Percentiles rank a stretch among this genome's conserved stretches.
Evolutionary conservation across 208 protist species (phyloP).

Genomic region (Porcisia deanei): DNA sequence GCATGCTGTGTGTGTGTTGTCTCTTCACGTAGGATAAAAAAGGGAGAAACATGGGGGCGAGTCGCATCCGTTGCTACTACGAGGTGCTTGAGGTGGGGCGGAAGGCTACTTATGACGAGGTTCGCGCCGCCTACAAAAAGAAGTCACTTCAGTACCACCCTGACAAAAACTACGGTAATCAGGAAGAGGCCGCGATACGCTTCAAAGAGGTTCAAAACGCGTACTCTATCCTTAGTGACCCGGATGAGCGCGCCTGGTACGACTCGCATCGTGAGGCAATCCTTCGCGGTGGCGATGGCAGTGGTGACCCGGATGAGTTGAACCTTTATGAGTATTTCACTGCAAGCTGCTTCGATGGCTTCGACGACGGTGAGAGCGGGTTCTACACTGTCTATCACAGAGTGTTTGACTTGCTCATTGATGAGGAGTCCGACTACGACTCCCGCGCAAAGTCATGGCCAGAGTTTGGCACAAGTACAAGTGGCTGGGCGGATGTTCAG

Average conservation of each 20-base stretch:
- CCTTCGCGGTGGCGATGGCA: conserved; percentile 62
- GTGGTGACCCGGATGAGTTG: conserved; percentile 60
- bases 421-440: conserved; percentile 73
- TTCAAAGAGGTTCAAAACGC: conserved; percentile 93
- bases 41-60: conserved; percentile 32
- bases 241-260: conserved; percentile 88
- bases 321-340: conserved; percentile 89
- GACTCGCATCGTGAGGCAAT: conserved; percentile 89
- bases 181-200: conserved; percentile 60
- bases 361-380: conserved; percentile 69
- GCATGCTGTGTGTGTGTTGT: not conserved
- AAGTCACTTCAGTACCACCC: conserved; percentile 88
- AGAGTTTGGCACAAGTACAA: conserved; percentile 68
- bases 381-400: conserved; percentile 85
- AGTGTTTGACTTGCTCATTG: conserved; percentile 72
- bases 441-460: conserved; percentile 63
- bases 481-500: conserved; percentile 58
- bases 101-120: conserved; percentile 80
- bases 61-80: conserved; percentile 82
- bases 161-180: conserved; percentile 89
- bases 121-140: conserved; percentile 87
- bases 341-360: conserved; percentile 76
- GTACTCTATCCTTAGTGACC: conserved; percentile 87
- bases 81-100: conserved; percentile 83
- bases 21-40: not conserved